A percentile compares a stretch with the other conserved stretches of the same genome.
phyloP scores from a whole-genome alignment of 805 yeast species.

The Candida nemodendra region DNA sequence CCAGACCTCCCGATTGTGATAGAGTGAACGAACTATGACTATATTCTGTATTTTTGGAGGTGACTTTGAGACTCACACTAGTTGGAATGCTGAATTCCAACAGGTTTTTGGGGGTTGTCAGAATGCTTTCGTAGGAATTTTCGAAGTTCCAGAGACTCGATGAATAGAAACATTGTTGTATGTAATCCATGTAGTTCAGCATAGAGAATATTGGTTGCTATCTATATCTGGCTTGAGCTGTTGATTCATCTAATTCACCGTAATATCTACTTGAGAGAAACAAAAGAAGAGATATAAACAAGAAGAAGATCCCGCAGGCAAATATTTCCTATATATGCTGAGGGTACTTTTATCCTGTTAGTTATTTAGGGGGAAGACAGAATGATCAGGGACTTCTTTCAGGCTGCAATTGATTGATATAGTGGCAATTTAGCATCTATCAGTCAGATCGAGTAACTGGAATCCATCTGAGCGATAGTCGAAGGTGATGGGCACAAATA shows the following conservation, averaged over 20 bases:
- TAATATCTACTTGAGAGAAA: too few relatives aligned
- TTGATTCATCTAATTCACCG: too few relatives aligned
- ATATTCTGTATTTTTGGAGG: conserved; percentile 65
- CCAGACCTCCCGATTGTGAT: conserved; percentile 59
- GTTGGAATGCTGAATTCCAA: conserved; percentile 73
- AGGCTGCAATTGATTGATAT: too few relatives aligned
- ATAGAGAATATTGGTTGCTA: conserved; percentile 39
- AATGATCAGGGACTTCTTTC: conserved; percentile 1
- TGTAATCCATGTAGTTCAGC: conserved; percentile 85
- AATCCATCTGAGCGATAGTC: too few relatives aligned
- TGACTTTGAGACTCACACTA: conserved; percentile 62
- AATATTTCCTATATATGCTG: too few relatives aligned
- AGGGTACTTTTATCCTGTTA: too few relatives aligned
- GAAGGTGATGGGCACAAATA: too few relatives aligned
- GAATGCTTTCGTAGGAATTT: conserved; percentile 71
- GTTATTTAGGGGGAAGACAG: conserved; percentile 5
- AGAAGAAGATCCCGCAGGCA: too few relatives aligned
- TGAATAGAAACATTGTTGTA: conserved; percentile 67
- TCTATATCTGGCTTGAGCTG: too few relatives aligned
- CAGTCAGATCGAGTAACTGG: too few relatives aligned
- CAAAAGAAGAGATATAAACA: neutral
- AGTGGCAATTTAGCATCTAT: too few relatives aligned
- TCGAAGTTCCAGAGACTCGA: conserved; percentile 78
- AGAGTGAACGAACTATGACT: conserved; percentile 74
- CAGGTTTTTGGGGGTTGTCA: conserved; percentile 66